Base-by-base conservation (phyloP, 176 grass and related monocot species). In the Aechmea fasciata region DNA sequence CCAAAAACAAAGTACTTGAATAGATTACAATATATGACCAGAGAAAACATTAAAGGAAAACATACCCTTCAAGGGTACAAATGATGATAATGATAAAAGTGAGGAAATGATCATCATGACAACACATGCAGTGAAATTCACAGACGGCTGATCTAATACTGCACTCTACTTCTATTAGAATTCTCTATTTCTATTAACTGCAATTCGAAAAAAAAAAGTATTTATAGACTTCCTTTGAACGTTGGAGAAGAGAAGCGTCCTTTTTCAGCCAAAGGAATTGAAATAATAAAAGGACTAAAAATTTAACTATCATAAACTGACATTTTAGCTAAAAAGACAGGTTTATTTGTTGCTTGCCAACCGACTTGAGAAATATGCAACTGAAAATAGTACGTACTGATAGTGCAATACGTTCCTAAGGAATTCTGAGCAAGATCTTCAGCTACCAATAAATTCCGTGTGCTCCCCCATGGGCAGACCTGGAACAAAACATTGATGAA, bases 341-440 rank as follows among this genome's bases (percentile, higher is more conserved):
- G 17, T 10, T 18, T n/a, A 22, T 20, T 10, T 61, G 55, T 61
- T 61, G 1, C 14, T 55, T 70, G 51, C 17, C 75, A 66, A 25
- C 22, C 26, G 18, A 64, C 81, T 19, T 19, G 2, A 2, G 2
- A 50, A 13, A 33, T 0, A 54, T 19, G 66, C 17, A 70, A 6
- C 49, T 33, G 69, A 63, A 52, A 33, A 69, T 68, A 75, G 49
- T 52, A 11, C 71, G 14, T 75, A 88, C 85, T 74, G 52, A 53
- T 78, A 71, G 67, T 78, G 24, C 50, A 78, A 77, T 74, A 77
- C 17, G 65, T 73, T 24, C 69, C 81, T 19, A 1, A 62, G 68
- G 0, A 14, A 47, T 13, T 1, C 53, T 22, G 48, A 67, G 33
- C 71, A 63, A 68, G 48, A 24, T 54, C 71, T 75, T 84, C 84